Conservation (phyloP, 1,284 basidiomycete genomes). For the Cryptococcus sp. region DNA sequence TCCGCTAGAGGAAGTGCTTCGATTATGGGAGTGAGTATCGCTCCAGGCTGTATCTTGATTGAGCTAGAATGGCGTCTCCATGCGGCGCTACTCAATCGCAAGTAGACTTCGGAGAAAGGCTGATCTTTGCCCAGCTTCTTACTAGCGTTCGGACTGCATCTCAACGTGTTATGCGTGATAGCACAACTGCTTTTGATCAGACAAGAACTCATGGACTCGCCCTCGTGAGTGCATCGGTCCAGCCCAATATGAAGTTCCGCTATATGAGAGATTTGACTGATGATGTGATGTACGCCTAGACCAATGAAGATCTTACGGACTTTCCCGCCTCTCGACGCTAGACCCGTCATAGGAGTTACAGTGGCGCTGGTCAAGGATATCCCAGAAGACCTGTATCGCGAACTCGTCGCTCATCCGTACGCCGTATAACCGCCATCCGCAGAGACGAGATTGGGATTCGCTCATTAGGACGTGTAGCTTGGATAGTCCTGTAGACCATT, state of each 20-base stretch:
- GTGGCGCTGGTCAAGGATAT: conserved; percentile 90
- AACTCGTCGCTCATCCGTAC: conserved; percentile 86
- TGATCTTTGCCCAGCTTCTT: conserved; percentile 62
- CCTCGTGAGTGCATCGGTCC: conserved; percentile 62
- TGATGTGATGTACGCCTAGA: conserved; percentile 60
- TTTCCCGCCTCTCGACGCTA: conserved; percentile 85
- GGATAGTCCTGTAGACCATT: too few species aligned
- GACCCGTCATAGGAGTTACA: conserved; percentile 85
- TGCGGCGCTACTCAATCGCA: background rate
- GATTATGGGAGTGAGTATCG: conserved; percentile 75
- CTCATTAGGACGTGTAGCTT: too few species aligned
- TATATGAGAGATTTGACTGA: too few species aligned
- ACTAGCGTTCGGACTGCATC: conserved; percentile 90
- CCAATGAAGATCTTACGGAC: conserved; percentile 95
- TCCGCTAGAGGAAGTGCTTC: conserved; percentile 87
- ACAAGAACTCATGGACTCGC: conserved; percentile 79
- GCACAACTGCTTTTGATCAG: conserved; percentile 89
- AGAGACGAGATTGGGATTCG: too few species aligned
- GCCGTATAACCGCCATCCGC: background rate
- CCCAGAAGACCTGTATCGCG: conserved; percentile 82
- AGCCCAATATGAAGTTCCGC: too few species aligned
- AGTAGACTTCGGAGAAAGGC: too few species aligned
- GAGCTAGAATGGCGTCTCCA: background rate
- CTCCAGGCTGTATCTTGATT: background rate
- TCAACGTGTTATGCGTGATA: conserved; percentile 94